These are phyloP conservation scores for Penstemon davidsonii DNA, from an alignment of 257 asterid species.

Conservation along the genomic window DNA sequence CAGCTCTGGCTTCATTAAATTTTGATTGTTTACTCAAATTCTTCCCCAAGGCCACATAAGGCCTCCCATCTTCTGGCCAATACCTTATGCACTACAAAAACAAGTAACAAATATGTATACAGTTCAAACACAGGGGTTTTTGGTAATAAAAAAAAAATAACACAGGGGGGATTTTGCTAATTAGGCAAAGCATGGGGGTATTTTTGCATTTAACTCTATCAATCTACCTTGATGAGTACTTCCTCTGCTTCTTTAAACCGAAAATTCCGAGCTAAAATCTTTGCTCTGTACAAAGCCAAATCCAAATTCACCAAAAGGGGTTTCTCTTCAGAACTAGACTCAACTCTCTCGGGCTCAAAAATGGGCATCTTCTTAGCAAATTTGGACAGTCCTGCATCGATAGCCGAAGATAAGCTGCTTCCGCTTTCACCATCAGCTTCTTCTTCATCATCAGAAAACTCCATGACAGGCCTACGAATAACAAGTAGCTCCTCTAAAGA, in stretches of 20 bases:
- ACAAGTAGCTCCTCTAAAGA: slow-evolving; percentile 79
- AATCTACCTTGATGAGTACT: slow-evolving; percentile 64
- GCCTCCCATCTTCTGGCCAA: slow-evolving; percentile 99
- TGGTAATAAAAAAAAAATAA: no score
- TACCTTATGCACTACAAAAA: slow-evolving; percentile 70
- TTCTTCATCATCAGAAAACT: slow-evolving; percentile 29
- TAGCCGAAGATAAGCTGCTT: slow-evolving; percentile 30
- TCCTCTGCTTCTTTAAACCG: slow-evolving; percentile 75
- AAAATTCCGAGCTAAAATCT: slow-evolving; percentile 57
- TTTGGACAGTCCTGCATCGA: slow-evolving; percentile 63
- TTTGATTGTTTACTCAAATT: slow-evolving; percentile 68
- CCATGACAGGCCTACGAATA: slow-evolving; percentile 81
- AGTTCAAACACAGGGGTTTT: not conserved
- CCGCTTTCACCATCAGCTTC: slow-evolving; percentile 24
- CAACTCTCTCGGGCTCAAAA: slow-evolving; percentile 75
- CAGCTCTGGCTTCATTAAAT: slow-evolving; percentile 74
- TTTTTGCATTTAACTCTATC: not conserved
- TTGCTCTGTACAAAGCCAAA: slow-evolving; percentile 78
- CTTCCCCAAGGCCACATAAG: slow-evolving; percentile 89
- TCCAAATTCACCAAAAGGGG: slow-evolving; percentile 85
- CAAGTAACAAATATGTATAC: slow-evolving; percentile 11
- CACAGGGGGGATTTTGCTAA: no score
- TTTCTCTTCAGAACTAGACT: slow-evolving; percentile 50
- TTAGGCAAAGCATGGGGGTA: no score
- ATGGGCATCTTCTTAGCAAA: slow-evolving; percentile 83